Evolutionary conservation across 495 filamentous ascomycete genomes (phyloP).

Genomic region (Trichoderma orchidacearum): DNA sequence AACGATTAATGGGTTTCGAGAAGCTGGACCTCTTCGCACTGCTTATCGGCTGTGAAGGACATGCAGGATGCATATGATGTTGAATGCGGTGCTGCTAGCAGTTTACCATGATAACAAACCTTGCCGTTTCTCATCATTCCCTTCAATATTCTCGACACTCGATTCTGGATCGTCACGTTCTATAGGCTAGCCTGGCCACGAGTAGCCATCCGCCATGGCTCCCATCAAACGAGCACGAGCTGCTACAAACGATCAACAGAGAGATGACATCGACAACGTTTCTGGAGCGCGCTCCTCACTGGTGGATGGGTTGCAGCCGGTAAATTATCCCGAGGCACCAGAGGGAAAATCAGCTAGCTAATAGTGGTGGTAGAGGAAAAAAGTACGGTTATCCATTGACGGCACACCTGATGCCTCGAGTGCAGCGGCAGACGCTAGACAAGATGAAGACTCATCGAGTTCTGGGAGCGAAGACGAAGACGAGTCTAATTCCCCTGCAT

Average conservation of each 20-base stretch:
- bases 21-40: not conserved
- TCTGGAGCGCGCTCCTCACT: not conserved
- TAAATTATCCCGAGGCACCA: not conserved
- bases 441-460: slow-evolving; percentile 2
- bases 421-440: slow-evolving; percentile 10
- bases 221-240: not conserved
- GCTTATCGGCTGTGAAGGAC: not conserved
- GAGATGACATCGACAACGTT: not conserved
- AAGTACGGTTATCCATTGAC: slow-evolving; percentile 23
- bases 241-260: not conserved
- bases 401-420: slow-evolving; percentile 3
- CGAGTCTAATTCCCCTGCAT: slow-evolving; percentile 11
- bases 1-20: not conserved
- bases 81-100: not conserved
- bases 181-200: not conserved
- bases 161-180: not conserved
- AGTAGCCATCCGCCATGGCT: not conserved
- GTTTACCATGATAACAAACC: no score
- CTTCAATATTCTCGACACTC: not conserved
- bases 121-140: no score
- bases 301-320: not conserved
- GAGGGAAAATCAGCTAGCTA: not conserved
- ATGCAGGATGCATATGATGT: not conserved
- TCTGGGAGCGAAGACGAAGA: slow-evolving; percentile 15
- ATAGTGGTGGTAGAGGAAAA: slow-evolving; percentile 24